These are phyloP conservation scores for Scleroderma citrinum DNA, from an alignment of 768 basidiomycete genomes.

Conservation along the genomic window DNA sequence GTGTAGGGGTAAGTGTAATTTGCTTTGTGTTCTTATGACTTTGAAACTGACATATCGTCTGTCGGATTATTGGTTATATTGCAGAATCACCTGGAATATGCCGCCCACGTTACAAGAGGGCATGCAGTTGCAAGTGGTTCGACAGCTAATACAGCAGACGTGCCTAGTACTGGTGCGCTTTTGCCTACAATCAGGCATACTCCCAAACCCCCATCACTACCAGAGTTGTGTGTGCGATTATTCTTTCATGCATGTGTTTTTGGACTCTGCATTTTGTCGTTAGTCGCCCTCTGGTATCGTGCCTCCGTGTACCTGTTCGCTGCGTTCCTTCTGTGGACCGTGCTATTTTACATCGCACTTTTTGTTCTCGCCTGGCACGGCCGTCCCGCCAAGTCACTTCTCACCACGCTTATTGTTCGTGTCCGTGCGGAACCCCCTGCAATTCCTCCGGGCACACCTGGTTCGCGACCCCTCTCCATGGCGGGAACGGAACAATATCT, in stretches of 20 bases:
- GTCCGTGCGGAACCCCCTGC: slow-evolving; percentile 32
- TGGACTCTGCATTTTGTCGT: slow-evolving; percentile 49
- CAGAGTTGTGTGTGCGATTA: slow-evolving; percentile 39
- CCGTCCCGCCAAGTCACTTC: slow-evolving; percentile 49
- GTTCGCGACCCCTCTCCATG: slow-evolving; percentile 37
- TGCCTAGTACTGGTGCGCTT: slow-evolving; percentile 38
- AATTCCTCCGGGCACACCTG: slow-evolving; percentile 31
- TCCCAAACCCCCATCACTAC: slow-evolving; percentile 31
- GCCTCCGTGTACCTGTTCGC: slow-evolving; percentile 52
- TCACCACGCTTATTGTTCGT: slow-evolving; percentile 44
- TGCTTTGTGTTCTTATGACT: slow-evolving; percentile 8
- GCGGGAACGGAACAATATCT: slow-evolving; percentile 37
- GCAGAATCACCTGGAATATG: slow-evolving; percentile 72
- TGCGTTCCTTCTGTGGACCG: slow-evolving; percentile 58
- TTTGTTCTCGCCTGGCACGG: slow-evolving; percentile 52
- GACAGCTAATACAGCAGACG: slow-evolving; percentile 50
- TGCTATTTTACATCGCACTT: slow-evolving; percentile 51
- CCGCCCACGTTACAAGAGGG: slow-evolving; percentile 50
- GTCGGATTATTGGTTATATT: not conserved
- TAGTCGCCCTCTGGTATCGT: slow-evolving; percentile 53
- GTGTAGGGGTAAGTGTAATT: slow-evolving; percentile 52
- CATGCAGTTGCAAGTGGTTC: slow-evolving; percentile 29
- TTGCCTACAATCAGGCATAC: slow-evolving; percentile 19
- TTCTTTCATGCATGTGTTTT: slow-evolving; percentile 55
- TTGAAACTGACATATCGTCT: slow-evolving; percentile 12